Percentiles rank a stretch among this genome's conserved stretches.
phyloP scores from a whole-genome alignment of 176 grass and related monocot species.

The Musa itinerans region DNA sequence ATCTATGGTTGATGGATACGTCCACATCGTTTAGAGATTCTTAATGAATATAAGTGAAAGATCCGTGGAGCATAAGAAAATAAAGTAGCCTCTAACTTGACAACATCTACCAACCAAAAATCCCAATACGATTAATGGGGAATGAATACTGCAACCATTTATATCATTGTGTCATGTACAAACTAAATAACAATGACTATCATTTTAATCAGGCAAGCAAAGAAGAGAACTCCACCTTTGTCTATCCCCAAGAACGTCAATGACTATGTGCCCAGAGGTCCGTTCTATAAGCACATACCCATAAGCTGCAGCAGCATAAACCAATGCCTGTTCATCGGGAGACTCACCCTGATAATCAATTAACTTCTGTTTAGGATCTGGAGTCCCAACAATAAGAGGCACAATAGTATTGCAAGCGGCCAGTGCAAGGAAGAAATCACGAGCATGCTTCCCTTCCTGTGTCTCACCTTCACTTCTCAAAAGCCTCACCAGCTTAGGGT shows the following conservation, averaged over 20 bases:
- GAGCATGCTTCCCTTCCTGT: slow-evolving; percentile 36
- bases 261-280: slow-evolving; percentile 59
- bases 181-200: not conserved
- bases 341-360: slow-evolving; percentile 90
- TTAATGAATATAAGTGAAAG: not conserved
- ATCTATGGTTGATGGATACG: not conserved
- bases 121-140: not conserved
- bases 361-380: slow-evolving; percentile 50
- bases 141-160: not conserved
- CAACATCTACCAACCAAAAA: not conserved
- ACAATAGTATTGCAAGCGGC: slow-evolving; percentile 76
- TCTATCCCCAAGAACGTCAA: slow-evolving; percentile 63
- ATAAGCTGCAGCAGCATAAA: slow-evolving; percentile 79
- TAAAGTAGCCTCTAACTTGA: not conserved
- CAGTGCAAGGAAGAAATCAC: slow-evolving; percentile 68
- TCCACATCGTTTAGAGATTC: not conserved
- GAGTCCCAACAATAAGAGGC: slow-evolving; percentile 51
- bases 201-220: slow-evolving; percentile 16
- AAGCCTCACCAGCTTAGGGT: slow-evolving; percentile 45
- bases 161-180: not conserved
- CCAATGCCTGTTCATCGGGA: slow-evolving; percentile 82
- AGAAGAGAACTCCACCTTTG: slow-evolving; percentile 47
- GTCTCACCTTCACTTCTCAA: slow-evolving; percentile 31
- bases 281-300: slow-evolving; percentile 79
- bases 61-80: not conserved